Conservation (phyloP, 139 green algal genomes). For the Tetradesmus lagerheimii region DNA sequence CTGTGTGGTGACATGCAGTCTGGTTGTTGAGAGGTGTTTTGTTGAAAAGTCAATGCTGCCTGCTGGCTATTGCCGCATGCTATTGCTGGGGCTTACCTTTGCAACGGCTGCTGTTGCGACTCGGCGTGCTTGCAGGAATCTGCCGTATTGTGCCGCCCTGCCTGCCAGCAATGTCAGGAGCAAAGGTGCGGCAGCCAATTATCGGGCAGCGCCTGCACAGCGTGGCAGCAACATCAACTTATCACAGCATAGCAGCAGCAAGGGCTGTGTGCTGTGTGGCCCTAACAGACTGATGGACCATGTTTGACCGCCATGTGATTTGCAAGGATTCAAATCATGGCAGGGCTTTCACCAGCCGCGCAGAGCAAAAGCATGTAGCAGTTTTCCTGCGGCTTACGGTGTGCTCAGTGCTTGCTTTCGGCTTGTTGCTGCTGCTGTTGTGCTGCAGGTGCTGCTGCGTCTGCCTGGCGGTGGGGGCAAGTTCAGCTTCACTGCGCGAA, state of each 20-base stretch:
- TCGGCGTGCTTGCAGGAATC: conserved; percentile 61
- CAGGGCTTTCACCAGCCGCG: too few relatives aligned
- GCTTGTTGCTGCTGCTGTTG: neutral
- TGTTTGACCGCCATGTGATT: too few relatives aligned
- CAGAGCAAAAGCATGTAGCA: neutral
- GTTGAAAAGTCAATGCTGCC: too few relatives aligned
- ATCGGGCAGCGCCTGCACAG: neutral
- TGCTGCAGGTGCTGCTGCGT: neutral
- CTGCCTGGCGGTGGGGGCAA: neutral
- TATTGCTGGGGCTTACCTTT: neutral
- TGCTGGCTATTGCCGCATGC: neutral
- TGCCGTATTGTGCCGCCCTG: conserved; percentile 82
- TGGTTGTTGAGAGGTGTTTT: neutral
- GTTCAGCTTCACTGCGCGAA: neutral
- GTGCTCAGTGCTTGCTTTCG: neutral
- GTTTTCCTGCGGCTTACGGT: neutral
- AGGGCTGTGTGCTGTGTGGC: neutral
- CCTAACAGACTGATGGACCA: too few relatives aligned
- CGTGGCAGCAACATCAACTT: neutral
- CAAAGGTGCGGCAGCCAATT: neutral
- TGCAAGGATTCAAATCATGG: too few relatives aligned
- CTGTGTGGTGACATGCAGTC: neutral
- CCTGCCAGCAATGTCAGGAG: conserved; percentile 2
- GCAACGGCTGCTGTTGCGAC: neutral
- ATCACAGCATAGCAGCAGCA: neutral